A percentile compares a stretch with the other conserved stretches of the same genome.
Evolutionary conservation across 23 red algal species (phyloP).

Genomic region (Gracilariopsis chorda): DNA sequence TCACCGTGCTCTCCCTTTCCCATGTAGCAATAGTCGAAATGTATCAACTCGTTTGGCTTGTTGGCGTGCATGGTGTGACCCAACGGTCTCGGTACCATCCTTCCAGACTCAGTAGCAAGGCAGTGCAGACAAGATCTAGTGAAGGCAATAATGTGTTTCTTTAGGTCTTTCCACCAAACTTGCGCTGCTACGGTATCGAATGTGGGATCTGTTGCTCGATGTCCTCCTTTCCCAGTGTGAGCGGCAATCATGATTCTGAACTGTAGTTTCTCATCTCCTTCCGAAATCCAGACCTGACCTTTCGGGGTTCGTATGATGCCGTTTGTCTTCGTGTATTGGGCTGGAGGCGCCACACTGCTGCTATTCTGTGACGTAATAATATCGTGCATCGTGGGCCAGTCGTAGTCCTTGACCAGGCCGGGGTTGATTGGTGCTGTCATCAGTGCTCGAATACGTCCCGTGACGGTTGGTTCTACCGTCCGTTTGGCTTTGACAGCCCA

Average conservation of each 20-base stretch:
- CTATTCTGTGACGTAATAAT: neutral
- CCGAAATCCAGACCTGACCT: neutral
- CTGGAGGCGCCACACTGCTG: neutral
- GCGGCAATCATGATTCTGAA: conserved; percentile 23
- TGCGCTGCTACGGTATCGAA: neutral
- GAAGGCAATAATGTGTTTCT: neutral
- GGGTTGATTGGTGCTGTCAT: neutral
- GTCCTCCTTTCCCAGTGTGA: neutral
- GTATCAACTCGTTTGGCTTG: too few relatives aligned
- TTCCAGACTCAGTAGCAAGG: neutral
- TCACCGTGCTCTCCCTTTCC: too few relatives aligned
- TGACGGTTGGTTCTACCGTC: neutral
- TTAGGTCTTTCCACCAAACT: neutral
- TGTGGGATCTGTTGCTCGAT: neutral
- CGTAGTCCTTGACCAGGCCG: neutral
- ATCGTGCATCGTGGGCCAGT: neutral
- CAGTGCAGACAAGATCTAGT: conserved; percentile 13
- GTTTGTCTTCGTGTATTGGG: neutral
- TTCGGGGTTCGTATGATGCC: neutral
- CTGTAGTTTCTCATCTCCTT: neutral
- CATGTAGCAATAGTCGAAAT: too few relatives aligned
- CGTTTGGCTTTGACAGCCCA: neutral
- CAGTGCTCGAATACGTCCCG: neutral
- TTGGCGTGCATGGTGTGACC: neutral
- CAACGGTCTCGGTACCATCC: neutral